Percentiles rank a stretch among this genome's conserved stretches.
Conservation (phyloP, 2,329 filamentous ascomycete species). For the Colletotrichum gloeosporioides region DNA sequence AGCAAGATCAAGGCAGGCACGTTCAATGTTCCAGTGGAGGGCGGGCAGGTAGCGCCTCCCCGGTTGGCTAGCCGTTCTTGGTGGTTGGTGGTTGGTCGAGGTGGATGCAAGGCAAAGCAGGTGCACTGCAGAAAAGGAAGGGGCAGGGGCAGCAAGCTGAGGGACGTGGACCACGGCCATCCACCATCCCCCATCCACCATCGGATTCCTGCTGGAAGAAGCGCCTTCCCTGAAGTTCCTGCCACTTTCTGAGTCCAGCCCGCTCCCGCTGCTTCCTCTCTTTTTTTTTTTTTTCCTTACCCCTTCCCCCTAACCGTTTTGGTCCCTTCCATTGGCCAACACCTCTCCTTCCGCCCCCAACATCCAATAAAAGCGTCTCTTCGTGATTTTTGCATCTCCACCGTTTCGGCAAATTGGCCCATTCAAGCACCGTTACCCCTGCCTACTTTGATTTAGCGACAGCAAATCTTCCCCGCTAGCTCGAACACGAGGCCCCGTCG, state of each 20-base stretch:
- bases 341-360: neutral
- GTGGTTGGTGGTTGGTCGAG: neutral
- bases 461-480: slow-evolving; percentile 8
- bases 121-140: neutral
- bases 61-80: neutral
- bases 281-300: neutral
- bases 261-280: neutral
- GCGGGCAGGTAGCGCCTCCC: neutral
- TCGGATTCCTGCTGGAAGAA: neutral
- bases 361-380: slow-evolving; percentile 4
- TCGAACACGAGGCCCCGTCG: slow-evolving; percentile 14
- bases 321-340: neutral
- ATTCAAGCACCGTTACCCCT: slow-evolving; percentile 15
- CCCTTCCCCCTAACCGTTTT: neutral
- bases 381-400: neutral
- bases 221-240: neutral
- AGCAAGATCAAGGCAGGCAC: neutral
- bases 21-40: neutral
- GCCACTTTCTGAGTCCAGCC: neutral
- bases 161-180: neutral
- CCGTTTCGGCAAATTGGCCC: slow-evolving; percentile 28
- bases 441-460: neutral
- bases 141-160: neutral
- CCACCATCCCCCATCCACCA: neutral
- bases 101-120: neutral